These are phyloP conservation scores for Saccharomyces hybrid DNA, from an alignment of 1,139 yeast genomes.

Conservation along the genomic window DNA sequence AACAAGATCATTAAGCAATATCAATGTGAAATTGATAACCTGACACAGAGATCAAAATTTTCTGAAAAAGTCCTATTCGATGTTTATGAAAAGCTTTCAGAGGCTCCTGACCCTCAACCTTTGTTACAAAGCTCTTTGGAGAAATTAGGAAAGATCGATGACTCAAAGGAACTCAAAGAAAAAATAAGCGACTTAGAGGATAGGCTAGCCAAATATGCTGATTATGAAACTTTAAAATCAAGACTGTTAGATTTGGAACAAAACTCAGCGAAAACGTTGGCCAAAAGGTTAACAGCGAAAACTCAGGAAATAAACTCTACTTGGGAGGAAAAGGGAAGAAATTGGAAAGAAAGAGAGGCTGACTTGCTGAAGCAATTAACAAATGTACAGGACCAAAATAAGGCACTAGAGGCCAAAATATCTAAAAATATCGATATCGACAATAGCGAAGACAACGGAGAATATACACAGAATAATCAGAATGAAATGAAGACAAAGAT, in stretches of 20 bases:
- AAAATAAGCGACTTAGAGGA: slow-evolving; percentile 55
- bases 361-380: slow-evolving; percentile 40
- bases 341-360: slow-evolving; percentile 51
- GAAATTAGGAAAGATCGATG: slow-evolving; percentile 53
- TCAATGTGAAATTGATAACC: slow-evolving; percentile 78
- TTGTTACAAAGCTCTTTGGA: slow-evolving; percentile 65
- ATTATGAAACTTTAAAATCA: slow-evolving; percentile 67
- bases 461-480: slow-evolving; percentile 39
- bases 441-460: slow-evolving; percentile 15
- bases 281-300: slow-evolving; percentile 42
- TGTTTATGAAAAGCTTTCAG: slow-evolving; percentile 68
- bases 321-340: slow-evolving; percentile 55
- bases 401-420: slow-evolving; percentile 48
- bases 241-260: slow-evolving; percentile 54
- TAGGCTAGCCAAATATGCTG: slow-evolving; percentile 59
- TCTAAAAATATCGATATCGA: slow-evolving; percentile 41
- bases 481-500: slow-evolving; percentile 12
- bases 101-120: slow-evolving; percentile 91
- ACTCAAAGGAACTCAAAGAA: slow-evolving; percentile 43
- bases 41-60: slow-evolving; percentile 69
- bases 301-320: slow-evolving; percentile 55
- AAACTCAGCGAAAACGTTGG: slow-evolving; percentile 46
- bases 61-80: slow-evolving; percentile 70
- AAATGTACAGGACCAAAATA: slow-evolving; percentile 39
- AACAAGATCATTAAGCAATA: slow-evolving; percentile 72